Conservation (phyloP, 352 stramenopile genomes). For the Globisporangium canariense region DNA sequence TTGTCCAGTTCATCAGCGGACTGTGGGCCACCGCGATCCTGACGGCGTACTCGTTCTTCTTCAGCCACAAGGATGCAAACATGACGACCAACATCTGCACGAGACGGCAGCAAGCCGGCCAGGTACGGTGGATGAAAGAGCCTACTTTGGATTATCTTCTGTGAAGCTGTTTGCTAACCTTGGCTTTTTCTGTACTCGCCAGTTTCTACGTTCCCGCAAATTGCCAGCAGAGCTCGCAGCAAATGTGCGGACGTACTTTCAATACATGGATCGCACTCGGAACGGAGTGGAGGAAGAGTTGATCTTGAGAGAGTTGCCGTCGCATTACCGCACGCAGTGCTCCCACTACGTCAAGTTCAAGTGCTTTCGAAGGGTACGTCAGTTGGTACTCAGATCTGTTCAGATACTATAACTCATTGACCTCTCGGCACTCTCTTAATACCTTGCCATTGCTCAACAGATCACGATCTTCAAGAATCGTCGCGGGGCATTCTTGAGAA, state of each 20-base stretch:
- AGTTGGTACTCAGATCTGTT: too few species aligned
- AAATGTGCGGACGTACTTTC: slow-evolving; percentile 53
- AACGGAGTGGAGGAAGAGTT: slow-evolving; percentile 51
- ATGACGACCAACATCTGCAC: slow-evolving; percentile 66
- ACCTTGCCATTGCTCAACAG: not conserved
- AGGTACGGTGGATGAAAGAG: slow-evolving; percentile 20
- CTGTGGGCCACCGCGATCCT: slow-evolving; percentile 70
- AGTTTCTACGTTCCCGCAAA: slow-evolving; percentile 49
- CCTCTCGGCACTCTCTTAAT: not conserved
- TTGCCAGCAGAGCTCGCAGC: slow-evolving; percentile 25
- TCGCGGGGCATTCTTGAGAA: slow-evolving; percentile 49
- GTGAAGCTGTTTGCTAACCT: not conserved
- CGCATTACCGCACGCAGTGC: slow-evolving; percentile 50
- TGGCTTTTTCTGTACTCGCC: not conserved
- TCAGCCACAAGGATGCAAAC: slow-evolving; percentile 59
- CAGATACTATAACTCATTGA: not conserved
- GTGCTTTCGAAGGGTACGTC: slow-evolving; percentile 28
- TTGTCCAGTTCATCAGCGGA: slow-evolving; percentile 57
- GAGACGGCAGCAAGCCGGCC: slow-evolving; percentile 43
- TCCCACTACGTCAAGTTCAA: slow-evolving; percentile 53
- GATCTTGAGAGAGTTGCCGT: slow-evolving; percentile 39
- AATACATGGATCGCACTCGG: slow-evolving; percentile 72
- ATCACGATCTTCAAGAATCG: slow-evolving; percentile 44
- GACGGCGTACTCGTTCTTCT: slow-evolving; percentile 71
- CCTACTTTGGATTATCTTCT: not conserved